phyloP scores from a whole-genome alignment of 169 alveolate species.

The Plasmodium cynomolgi region DNA sequence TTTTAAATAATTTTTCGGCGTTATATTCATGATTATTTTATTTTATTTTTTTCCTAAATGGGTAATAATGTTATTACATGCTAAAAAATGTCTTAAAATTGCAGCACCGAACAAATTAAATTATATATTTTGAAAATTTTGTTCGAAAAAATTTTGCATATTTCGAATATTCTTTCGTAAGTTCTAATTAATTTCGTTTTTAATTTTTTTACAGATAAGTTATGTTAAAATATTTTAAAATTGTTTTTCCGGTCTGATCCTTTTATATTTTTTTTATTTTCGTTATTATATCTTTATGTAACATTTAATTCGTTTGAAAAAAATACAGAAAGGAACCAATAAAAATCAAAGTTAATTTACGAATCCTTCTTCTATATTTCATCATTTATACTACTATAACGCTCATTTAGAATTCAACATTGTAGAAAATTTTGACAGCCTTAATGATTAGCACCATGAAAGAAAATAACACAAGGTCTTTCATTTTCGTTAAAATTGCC shows the following conservation, averaged over 20 bases:
- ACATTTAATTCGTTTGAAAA: not conserved
- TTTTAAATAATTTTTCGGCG: not conserved
- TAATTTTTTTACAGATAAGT: not conserved
- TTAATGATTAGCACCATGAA: not conserved
- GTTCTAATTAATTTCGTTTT: not conserved
- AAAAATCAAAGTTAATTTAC: not conserved
- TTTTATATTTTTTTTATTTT: not conserved
- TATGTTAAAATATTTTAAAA: not conserved
- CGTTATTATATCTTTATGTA: not conserved
- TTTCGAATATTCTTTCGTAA: not conserved
- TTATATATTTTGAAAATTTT: not conserved
- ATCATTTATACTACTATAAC: not conserved
- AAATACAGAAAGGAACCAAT: not conserved
- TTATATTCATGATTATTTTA: not conserved
- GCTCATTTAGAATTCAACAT: not conserved
- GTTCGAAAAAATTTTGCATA: not conserved
- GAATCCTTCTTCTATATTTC: not conserved
- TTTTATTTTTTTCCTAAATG: not conserved
- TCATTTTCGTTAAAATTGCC: not conserved
- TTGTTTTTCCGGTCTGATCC: not conserved
- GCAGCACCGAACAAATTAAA: not conserved
- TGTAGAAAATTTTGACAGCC: not conserved
- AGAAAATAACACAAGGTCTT: not conserved
- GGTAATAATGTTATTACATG: not conserved
- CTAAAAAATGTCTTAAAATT: not conserved